These are phyloP conservation scores for Aureobasidium musti DNA, from an alignment of 2,329 filamentous ascomycete genomes.

Conservation along the genomic window DNA sequence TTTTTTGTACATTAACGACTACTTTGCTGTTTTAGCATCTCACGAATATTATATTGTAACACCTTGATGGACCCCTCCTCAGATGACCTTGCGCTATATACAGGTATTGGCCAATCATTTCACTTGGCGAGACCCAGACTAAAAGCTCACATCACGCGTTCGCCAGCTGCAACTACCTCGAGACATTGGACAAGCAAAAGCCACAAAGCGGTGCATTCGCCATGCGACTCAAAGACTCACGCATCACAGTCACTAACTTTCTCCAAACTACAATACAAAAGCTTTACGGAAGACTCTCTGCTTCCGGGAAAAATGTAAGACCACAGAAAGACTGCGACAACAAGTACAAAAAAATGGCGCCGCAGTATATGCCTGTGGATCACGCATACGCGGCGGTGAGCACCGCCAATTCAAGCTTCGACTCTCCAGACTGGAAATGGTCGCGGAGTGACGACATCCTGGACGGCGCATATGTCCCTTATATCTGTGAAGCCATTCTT, in stretches of 20 bases:
- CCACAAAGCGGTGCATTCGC: constrained; percentile 16
- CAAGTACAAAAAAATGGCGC: constrained; percentile 3
- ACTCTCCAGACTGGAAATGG: not conserved
- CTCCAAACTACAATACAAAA: not conserved
- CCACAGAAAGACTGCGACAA: not conserved
- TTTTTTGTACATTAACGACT: not conserved
- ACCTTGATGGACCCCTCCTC: constrained; percentile 7
- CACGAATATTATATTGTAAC: not conserved
- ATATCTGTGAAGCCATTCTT: constrained; percentile 4
- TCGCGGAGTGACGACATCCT: not conserved
- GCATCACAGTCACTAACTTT: not conserved
- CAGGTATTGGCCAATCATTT: not conserved
- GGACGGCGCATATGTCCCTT: not conserved
- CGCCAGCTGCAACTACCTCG: not conserved
- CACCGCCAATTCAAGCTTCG: not conserved
- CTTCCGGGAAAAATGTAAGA: too few relatives aligned
- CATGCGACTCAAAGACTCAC: constrained; percentile 4
- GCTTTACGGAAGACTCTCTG: too few relatives aligned
- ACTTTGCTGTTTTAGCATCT: not conserved
- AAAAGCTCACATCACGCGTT: not conserved
- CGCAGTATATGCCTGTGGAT: not conserved
- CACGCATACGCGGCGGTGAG: not conserved
- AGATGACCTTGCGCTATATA: constrained; percentile 9
- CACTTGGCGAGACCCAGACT: not conserved
- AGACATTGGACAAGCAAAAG: constrained; percentile 4